Base-by-base conservation (phyloP, 768 basidiomycete genomes). In the Mycena leptocephala region DNA sequence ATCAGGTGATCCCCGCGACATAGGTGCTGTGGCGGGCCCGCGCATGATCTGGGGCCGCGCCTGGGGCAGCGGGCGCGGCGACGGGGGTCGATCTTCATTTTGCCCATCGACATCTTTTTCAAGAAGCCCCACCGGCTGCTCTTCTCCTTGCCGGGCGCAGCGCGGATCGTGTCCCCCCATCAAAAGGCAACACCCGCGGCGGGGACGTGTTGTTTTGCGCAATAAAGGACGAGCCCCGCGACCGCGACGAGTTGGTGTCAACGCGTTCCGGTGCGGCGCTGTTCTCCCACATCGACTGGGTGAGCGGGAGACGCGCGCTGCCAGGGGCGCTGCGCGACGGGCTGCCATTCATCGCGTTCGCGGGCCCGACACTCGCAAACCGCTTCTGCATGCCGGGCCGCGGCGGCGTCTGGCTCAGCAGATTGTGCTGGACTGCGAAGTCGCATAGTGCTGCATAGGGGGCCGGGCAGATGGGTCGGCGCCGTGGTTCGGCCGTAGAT, bases 21-120 rank as follows among this genome's bases (percentile, higher is more conserved):
- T 72, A 14, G 82, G 74, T 74, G 82, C 79, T 14, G 77, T 79
- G 32, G 70, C 77, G 79, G 84, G 75, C 58, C 83, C 78, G 74
- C 59, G 76, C 51, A 66, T 80, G 83, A 78, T 85, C 63, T 86
- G 84, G 61, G 86, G 83, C 66, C 82, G 78, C 55, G 79, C 83
- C 62, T 75, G 79, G 77, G 80, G 86, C 74, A 78, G 84, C 79
- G 84, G 86, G 13, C 86, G 83, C 33, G 89, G 85, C 8, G 89
- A 80, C 33, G 92, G 89, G 89, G 84, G 59, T 96, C 95, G n/a
- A 86, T 78, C 80, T 92, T 92, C 87, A 98, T 94, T 84, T 95
- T 96, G 18, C 96, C 94, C 96, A 97, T 98, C 8, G 97, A 98
- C 97, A 99, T 98, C 87, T 99, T 99, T 87, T 97, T 96, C 74